These are phyloP conservation scores for Brassica incana DNA, from an alignment of 345 rosid genomes.

Conservation along the genomic window DNA sequence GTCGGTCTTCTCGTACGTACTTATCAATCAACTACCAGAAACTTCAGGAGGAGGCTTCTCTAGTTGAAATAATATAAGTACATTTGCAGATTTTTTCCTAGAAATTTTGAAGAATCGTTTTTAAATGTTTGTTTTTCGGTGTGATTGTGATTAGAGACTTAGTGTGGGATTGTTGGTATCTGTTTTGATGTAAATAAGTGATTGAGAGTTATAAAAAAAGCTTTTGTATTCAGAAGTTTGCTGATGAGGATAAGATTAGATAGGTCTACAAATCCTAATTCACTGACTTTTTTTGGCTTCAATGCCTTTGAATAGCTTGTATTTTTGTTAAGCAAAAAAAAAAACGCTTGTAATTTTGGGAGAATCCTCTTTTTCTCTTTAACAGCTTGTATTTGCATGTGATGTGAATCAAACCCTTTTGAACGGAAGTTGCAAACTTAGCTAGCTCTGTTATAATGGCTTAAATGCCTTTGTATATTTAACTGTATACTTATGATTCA, in stretches of 20 bases:
- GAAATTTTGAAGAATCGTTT: conserved; percentile 26
- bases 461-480: background rate
- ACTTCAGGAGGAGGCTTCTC: conserved; percentile 65
- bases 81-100: background rate
- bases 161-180: conserved; percentile 7
- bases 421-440: background rate
- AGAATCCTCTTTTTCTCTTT: too few relatives aligned
- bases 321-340: too few relatives aligned
- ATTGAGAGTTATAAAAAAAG: background rate
- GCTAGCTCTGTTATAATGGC: background rate
- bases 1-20: conserved; percentile 79
- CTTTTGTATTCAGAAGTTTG: background rate
- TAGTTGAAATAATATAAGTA: conserved; percentile 25
- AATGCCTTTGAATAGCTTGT: background rate
- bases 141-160: conserved; percentile 18
- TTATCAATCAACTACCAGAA: conserved; percentile 72
- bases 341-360: background rate
- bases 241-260: background rate
- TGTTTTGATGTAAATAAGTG: background rate
- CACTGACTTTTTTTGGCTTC: background rate
- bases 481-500: too few relatives aligned
- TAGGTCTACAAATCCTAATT: background rate
- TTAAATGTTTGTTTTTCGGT: background rate
- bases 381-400: background rate
- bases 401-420: background rate